These are phyloP conservation scores for Novakomyces olei DNA, from an alignment of 805 yeast genomes.

Conservation along the genomic window DNA sequence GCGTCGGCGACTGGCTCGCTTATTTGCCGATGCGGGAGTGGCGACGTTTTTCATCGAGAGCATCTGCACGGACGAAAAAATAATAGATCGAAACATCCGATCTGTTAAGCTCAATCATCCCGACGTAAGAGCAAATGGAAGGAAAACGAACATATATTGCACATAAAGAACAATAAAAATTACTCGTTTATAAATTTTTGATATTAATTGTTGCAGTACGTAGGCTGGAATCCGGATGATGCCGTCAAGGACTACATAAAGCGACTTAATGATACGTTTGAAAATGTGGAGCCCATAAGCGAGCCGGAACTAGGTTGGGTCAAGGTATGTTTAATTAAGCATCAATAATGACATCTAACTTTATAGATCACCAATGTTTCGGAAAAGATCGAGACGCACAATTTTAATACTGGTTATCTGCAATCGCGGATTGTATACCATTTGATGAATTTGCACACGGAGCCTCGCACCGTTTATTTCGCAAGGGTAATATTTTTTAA, in stretches of 20 bases:
- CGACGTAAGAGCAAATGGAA: no score
- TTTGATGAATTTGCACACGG: conserved; percentile 72
- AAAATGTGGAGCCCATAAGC: conserved; percentile 51
- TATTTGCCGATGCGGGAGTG: conserved; percentile 35
- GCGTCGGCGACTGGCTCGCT: conserved; percentile 34
- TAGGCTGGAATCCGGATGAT: conserved; percentile 44
- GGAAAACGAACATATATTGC: no score
- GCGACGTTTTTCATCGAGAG: conserved; percentile 78
- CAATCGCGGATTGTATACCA: conserved; percentile 79
- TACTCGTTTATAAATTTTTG: no score
- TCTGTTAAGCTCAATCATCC: no score
- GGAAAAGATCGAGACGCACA: conserved; percentile 54
- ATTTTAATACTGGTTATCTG: conserved; percentile 69
- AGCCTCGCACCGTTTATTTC: conserved; percentile 75
- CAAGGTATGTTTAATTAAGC: no score
- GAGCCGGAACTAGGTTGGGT: conserved; percentile 41
- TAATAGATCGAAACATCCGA: conserved; percentile 56
- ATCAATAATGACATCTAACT: no score
- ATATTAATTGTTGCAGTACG: no score
- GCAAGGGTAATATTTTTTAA: no score
- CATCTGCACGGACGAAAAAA: conserved; percentile 45
- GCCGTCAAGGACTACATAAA: conserved; percentile 61
- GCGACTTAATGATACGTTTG: conserved; percentile 44
- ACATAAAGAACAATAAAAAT: no score
- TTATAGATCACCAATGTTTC: conserved; percentile 87